phyloP scores from a whole-genome alignment of 441 rosid genomes.

The Populus hybrid region DNA sequence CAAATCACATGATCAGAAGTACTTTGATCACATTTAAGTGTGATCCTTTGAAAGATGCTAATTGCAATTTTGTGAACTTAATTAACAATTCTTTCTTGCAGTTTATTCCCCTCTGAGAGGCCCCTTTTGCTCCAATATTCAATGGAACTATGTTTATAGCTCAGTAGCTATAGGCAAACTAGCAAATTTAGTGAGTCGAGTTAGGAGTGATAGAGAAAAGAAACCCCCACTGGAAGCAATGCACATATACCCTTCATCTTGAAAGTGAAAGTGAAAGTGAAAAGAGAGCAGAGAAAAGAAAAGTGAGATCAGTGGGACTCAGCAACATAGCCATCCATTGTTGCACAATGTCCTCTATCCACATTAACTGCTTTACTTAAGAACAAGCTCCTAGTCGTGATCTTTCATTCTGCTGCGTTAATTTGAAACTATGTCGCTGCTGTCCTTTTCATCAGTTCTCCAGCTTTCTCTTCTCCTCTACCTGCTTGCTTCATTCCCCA shows the following conservation, averaged over 20 bases:
- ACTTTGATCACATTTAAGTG: background rate
- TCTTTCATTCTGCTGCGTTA: background rate
- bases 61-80: background rate
- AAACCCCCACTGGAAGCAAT: slow-evolving; percentile 57
- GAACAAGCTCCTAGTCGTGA: slow-evolving; percentile 8
- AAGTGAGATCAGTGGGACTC: background rate
- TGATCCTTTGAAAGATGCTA: background rate
- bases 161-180: background rate
- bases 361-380: slow-evolving; percentile 17
- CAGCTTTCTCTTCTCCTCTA: slow-evolving; percentile 31
- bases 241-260: slow-evolving; percentile 49
- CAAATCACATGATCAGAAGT: slow-evolving; percentile 19
- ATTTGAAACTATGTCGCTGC: slow-evolving; percentile 27
- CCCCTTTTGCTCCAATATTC: background rate
- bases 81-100: background rate
- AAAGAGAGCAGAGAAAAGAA: slow-evolving; percentile 21
- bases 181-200: background rate
- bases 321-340: slow-evolving; percentile 7
- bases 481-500: slow-evolving; percentile 24
- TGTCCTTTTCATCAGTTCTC: slow-evolving; percentile 27
- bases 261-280: slow-evolving; percentile 22
- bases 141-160: background rate
- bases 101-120: background rate
- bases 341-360: slow-evolving; percentile 3
- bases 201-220: slow-evolving; percentile 27